phyloP scores from a whole-genome alignment of 2,329 filamentous ascomycete species.

The Diplodia scrobiculata region DNA sequence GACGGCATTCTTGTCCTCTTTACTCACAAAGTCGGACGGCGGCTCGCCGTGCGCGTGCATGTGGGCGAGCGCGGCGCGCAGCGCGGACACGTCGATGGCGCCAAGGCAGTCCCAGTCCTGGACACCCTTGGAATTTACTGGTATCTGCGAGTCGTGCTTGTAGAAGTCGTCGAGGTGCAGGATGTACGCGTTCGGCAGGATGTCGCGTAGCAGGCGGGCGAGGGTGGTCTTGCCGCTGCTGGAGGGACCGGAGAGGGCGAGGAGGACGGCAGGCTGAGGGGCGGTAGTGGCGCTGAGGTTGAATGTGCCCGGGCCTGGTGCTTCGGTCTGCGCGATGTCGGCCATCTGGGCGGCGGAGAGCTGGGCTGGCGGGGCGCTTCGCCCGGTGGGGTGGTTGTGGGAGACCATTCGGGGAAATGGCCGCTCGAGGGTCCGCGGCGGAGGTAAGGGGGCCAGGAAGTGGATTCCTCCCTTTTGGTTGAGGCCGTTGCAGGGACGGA shows the following conservation, averaged over 20 bases:
- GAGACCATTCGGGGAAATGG: conserved; percentile 5
- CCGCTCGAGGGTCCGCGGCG: background rate
- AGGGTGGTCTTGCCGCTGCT: conserved; percentile 95
- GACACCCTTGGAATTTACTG: conserved; percentile 53
- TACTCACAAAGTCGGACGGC: conserved; percentile 55
- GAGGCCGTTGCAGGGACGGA: conserved; percentile 9
- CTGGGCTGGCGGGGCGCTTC: background rate
- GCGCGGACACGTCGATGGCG: conserved; percentile 69
- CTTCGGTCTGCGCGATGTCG: conserved; percentile 1
- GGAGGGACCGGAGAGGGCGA: conserved; percentile 86
- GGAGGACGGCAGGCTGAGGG: conserved; percentile 54
- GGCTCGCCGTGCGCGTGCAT: conserved; percentile 69
- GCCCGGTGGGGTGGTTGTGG: conserved; percentile 21
- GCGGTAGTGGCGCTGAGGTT: conserved; percentile 1
- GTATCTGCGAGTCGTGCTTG: conserved; percentile 70
- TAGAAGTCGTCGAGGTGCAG: conserved; percentile 98
- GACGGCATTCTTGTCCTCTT: conserved; percentile 61
- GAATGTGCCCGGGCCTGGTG: conserved; percentile 1
- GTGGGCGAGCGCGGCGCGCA: conserved; percentile 68
- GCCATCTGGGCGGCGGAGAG: background rate
- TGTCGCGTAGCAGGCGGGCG: conserved; percentile 76
- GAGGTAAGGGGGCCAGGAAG: conserved; percentile 3
- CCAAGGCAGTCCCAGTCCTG: conserved; percentile 91
- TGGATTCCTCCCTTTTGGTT: background rate
- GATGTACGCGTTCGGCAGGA: conserved; percentile 74